These are phyloP conservation scores for Fraxinus angustifolia DNA, from an alignment of 305 asterid genomes.

Conservation along the genomic window DNA sequence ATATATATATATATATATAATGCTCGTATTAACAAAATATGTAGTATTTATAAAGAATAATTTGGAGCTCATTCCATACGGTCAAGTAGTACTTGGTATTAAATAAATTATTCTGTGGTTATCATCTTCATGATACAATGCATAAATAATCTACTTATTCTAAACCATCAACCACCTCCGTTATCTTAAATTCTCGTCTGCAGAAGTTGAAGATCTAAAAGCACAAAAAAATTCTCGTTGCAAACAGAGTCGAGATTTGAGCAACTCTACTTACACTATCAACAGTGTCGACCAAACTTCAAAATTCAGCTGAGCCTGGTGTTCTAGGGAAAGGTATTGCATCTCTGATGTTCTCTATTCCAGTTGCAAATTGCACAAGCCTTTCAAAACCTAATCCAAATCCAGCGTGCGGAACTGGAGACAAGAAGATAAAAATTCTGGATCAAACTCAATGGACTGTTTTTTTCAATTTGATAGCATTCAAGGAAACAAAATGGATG, in stretches of 20 bases:
- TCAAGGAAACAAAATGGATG: neutral
- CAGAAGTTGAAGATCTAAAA: neutral
- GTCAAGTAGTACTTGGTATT: neutral
- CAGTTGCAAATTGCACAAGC: conserved; percentile 94
- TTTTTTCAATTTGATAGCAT: neutral
- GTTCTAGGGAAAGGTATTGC: conserved; percentile 95
- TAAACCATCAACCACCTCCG: neutral
- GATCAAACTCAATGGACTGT: neutral
- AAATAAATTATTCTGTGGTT: neutral
- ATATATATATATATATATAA: too few species aligned
- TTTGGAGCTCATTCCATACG: neutral
- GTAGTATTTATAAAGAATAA: neutral
- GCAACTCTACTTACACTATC: neutral
- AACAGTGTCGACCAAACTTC: conserved; percentile 24
- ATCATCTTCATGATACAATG: neutral
- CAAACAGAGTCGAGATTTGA: neutral
- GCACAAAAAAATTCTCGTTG: neutral
- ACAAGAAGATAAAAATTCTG: neutral
- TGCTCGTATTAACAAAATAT: neutral
- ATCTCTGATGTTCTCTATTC: conserved; percentile 86
- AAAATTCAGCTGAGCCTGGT: conserved; percentile 94
- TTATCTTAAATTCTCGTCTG: neutral
- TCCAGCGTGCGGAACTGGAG: conserved; percentile 93
- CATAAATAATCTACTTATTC: neutral
- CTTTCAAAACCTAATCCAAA: conserved; percentile 97